Evolutionary conservation across 1,284 basidiomycete genomes (phyloP).

Genomic region (Naganishia cerealis): DNA sequence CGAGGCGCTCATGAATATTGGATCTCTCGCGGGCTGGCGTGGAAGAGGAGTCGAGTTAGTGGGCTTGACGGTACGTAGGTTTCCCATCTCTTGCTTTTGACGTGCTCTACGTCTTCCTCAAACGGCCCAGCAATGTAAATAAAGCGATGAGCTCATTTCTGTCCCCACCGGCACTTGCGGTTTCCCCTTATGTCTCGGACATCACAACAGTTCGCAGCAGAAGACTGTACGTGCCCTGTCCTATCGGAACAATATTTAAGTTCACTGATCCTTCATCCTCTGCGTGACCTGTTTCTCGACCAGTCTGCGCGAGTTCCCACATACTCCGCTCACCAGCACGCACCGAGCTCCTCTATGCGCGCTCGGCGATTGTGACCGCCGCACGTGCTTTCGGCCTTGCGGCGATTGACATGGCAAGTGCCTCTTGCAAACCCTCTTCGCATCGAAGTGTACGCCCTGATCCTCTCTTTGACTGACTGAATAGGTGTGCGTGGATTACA

Average conservation of each 20-base stretch:
- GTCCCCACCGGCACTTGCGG: background rate
- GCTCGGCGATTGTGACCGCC: slow-evolving; percentile 78
- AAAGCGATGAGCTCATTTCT: background rate
- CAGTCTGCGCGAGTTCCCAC: slow-evolving; percentile 74
- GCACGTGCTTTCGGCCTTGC: slow-evolving; percentile 81
- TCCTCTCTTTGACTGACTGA: background rate
- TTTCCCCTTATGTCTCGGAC: background rate
- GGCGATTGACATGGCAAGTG: slow-evolving; percentile 80
- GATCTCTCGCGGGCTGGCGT: slow-evolving; percentile 31
- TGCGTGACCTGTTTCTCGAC: background rate
- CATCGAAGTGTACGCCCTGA: background rate
- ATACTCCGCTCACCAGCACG: slow-evolving; percentile 75
- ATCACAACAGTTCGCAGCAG: slow-evolving; percentile 73
- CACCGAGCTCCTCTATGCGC: slow-evolving; percentile 75
- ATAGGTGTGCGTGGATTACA: slow-evolving; percentile 87
- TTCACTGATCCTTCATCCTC: background rate
- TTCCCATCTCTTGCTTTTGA: background rate
- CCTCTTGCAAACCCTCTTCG: background rate
- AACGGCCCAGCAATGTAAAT: background rate
- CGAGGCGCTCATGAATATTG: slow-evolving; percentile 31
- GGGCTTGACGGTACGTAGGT: slow-evolving; percentile 26
- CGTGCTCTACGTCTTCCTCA: background rate
- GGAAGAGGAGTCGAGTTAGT: slow-evolving; percentile 32
- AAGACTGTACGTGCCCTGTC: slow-evolving; percentile 67
- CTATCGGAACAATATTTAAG: background rate